Evolutionary conservation across 2,329 filamentous ascomycete genomes (phyloP), one percentile per base, ranked within the genome.

Genomic region (Nemania bipapillata): DNA sequence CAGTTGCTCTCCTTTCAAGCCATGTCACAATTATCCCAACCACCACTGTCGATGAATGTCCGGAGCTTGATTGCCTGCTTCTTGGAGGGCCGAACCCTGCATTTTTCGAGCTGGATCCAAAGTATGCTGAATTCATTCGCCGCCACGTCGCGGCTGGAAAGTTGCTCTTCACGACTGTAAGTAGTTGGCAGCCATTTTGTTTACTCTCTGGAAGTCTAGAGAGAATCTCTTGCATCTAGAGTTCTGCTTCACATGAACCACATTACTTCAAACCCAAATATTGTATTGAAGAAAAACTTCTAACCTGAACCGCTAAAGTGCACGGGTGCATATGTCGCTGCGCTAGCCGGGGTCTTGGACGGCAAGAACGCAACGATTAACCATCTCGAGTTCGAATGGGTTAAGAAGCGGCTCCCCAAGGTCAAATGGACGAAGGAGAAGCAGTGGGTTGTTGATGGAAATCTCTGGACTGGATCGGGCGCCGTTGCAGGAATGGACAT

Each of bases 61-160:
- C 65, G 9, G 65, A 68, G 49, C 49, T 68, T 2, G 65, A 68
- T n/a, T 7, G n/a, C 52, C 17, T 68, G 40, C 17, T 68, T 35
- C 42, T 68, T 3, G 65, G 65, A 12, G 65, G 65, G 5, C 65
- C 65, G 4, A 64, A 50, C 24, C 60, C 55, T 1, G 47, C 2
- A 0, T 12, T 20, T n/a, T 68, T 64, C 37, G 0, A 59, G 28
- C 65, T 68, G 20, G 3, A 68, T 37, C 65, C 65, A 2, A 68
- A 64, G 28, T 68, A 60, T 53, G 65, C 65, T 17, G 60, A 68
- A n/a, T 68, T 68, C 20, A 68, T 68, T 17, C 65, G 65, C 8
- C 65, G 65, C 9, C 65, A 68, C 32, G 65, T 68, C n/a, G 65
- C 65, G n/a, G 30, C 65, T 26, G 65, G 65, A 11, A 68, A 68